Base-by-base conservation (phyloP, 2,329 filamentous ascomycete species). In the Aspergillus uvarum region DNA sequence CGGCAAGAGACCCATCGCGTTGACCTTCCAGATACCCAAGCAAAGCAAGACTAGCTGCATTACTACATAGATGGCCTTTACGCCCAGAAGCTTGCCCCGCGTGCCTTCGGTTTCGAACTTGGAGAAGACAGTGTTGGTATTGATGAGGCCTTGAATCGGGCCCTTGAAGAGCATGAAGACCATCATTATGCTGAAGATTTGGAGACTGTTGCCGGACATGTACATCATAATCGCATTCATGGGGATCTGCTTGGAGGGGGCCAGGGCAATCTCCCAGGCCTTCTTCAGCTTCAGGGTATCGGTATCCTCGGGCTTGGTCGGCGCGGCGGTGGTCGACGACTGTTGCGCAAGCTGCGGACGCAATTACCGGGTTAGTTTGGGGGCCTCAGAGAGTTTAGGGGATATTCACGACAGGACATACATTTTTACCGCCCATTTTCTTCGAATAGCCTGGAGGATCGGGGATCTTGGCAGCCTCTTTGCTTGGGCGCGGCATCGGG, bases 141-240 rank as follows among this genome's bases (percentile, higher is more conserved):
- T 86, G 62, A 96, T 79, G 50, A 98, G 80, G 35, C 93, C 95
- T 77, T 91, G 86, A 62, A 99, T 84, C 10, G 95, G 95, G 67
- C 91, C 96, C 83, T 98, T 98, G 84, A 99, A 99, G 50, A 96
- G 88, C 90, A 97, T 98, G 71, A 94, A 93, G 19, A 98, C 94
- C 93, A 98, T 99, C 92, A 98, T 98, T 79, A 99, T 98, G 78
- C 90, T 96, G 82, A 99, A 99, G 67, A 99, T 98, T 76, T 99
- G 95, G 51, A 99, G 86, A 63, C 91, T 92, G 80, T 98, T 99
- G 71, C 95, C 95, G 32, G 94, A 96, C 95, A 99, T 99, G 84
- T 99, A 99, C 92, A 98, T 98, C 88, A 97, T 97, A 76, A 99
- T 94, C 64, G 89, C 93, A 59, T 96, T 98, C 95, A 99, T 99